These are phyloP conservation scores for Kluyveromyces sp. DNA, from an alignment of 1,139 yeast species.

Conservation along the genomic window DNA sequence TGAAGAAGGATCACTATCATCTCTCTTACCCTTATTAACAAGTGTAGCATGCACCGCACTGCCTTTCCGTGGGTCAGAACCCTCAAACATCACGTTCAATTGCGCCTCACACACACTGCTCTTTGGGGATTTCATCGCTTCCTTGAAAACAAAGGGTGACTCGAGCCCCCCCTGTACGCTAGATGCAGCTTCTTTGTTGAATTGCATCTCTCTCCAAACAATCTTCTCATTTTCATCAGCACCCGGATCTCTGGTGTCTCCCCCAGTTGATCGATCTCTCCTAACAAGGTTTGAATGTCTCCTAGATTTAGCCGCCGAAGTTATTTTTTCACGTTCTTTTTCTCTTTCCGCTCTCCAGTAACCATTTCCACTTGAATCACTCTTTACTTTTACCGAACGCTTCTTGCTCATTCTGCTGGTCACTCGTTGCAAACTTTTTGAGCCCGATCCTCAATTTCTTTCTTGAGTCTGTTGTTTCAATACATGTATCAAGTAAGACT, in stretches of 20 bases:
- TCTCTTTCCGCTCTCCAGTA: not conserved
- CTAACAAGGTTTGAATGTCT: not conserved
- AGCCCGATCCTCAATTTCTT: too few species aligned
- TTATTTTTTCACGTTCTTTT: not conserved
- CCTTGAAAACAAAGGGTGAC: conserved; percentile 7
- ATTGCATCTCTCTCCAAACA: conserved; percentile 6
- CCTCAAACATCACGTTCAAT: conserved; percentile 4
- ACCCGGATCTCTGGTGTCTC: not conserved
- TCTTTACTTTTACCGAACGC: not conserved
- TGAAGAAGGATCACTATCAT: not conserved
- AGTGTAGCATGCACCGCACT: not conserved
- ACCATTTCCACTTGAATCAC: not conserved
- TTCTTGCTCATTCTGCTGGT: conserved; percentile 1
- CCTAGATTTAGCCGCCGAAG: conserved; percentile 6
- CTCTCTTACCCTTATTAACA: not conserved
- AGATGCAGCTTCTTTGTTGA: not conserved
- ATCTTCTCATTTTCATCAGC: not conserved
- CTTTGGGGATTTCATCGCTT: conserved; percentile 6
- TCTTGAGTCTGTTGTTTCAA: too few species aligned
- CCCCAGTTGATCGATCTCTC: not conserved
- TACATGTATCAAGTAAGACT: too few species aligned
- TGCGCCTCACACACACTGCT: conserved; percentile 4
- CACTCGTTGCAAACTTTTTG: too few species aligned
- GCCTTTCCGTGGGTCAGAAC: not conserved
- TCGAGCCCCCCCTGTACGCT: not conserved